phyloP scores from a whole-genome alignment of 805 yeast species.

The Lachancea fermentati region DNA sequence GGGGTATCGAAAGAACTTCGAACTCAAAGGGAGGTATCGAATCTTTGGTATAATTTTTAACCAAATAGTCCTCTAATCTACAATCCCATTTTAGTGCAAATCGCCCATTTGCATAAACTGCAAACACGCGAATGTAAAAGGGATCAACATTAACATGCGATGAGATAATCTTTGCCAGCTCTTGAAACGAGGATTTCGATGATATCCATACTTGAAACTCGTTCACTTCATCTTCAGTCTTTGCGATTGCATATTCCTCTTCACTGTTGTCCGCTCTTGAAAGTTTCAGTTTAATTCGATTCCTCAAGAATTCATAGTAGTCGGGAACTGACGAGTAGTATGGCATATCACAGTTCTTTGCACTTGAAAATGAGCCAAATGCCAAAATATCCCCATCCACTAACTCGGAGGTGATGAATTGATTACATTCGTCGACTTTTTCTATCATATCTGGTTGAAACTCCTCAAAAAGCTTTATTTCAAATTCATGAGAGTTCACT shows the following conservation, averaged over 20 bases:
- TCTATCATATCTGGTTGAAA: conserved; percentile 50
- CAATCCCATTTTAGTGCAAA: conserved; percentile 39
- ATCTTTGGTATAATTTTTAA: conserved; percentile 34
- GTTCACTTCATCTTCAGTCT: conserved; percentile 10
- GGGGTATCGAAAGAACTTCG: conserved; percentile 69
- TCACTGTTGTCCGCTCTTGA: conserved; percentile 21
- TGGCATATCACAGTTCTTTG: conserved; percentile 23
- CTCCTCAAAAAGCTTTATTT: conserved; percentile 52
- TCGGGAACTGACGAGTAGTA: conserved; percentile 37
- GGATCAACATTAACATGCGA: conserved; percentile 48
- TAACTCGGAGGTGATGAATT: conserved; percentile 54
- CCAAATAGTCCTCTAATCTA: conserved; percentile 30
- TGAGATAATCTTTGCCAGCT: conserved; percentile 59
- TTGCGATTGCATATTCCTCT: conserved; percentile 26
- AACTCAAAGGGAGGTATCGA: conserved; percentile 53
- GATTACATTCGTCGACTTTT: conserved; percentile 32
- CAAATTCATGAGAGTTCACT: conserved; percentile 33
- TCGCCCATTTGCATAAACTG: conserved; percentile 54
- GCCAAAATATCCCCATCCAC: conserved; percentile 62
- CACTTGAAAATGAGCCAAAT: conserved; percentile 13
- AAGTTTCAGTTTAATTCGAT: conserved; percentile 56
- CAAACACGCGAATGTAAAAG: conserved; percentile 57
- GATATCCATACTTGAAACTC: conserved; percentile 65
- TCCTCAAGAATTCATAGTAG: conserved; percentile 49
- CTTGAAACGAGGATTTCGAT: conserved; percentile 50